phyloP scores from a whole-genome alignment of 1,139 yeast species.

The Saccharomycopsis crataegensis region DNA sequence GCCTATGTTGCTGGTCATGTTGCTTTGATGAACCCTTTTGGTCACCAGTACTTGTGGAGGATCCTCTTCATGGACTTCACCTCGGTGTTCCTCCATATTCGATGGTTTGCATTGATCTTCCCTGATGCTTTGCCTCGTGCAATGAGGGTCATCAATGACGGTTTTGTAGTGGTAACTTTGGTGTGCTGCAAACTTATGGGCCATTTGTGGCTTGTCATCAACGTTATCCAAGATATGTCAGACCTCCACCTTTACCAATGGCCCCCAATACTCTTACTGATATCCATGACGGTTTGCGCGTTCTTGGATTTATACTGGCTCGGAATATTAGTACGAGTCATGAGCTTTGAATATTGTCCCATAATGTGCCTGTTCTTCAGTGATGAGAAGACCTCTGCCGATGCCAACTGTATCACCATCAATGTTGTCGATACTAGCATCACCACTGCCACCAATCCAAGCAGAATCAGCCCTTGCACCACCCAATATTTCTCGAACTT shows the following conservation, averaged over 20 bases:
- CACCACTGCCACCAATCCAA: not conserved
- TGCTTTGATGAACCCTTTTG: slow-evolving; percentile 5
- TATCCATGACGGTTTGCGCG: not conserved
- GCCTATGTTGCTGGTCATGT: not conserved
- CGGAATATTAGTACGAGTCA: not conserved
- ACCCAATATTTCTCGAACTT: not conserved
- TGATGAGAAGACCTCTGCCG: not conserved
- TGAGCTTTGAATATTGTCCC: not conserved
- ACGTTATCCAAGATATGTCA: not conserved
- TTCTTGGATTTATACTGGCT: not conserved
- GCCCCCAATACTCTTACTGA: no score
- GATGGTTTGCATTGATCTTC: slow-evolving; percentile 10
- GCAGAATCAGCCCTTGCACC: no score
- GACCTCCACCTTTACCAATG: not conserved
- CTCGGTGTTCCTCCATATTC: slow-evolving; percentile 4
- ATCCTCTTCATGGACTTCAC: slow-evolving; percentile 5
- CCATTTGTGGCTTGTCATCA: not conserved
- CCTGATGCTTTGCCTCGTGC: not conserved
- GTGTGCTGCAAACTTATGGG: not conserved
- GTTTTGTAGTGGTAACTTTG: not conserved
- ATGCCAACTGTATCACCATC: not conserved
- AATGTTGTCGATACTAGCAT: not conserved
- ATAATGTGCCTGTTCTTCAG: not conserved
- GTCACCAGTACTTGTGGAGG: not conserved
- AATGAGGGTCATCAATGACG: slow-evolving; percentile 3